Conservation (phyloP, 441 rosid species). For the Euphorbia schlechtendalii region DNA sequence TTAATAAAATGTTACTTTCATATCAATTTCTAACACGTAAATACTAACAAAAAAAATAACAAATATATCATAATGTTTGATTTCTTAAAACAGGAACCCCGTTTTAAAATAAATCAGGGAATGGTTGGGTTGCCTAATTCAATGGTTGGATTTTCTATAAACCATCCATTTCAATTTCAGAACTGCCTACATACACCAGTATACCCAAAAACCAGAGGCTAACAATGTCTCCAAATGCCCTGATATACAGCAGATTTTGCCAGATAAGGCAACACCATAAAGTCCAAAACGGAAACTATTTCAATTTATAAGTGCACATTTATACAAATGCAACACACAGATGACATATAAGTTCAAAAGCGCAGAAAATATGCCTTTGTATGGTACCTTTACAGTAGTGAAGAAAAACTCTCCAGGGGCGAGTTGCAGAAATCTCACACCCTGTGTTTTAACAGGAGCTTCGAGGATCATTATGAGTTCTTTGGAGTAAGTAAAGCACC, state of each 20-base stretch:
- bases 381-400: conserved; percentile 78
- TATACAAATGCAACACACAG: background rate
- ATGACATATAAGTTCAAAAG: conserved; percentile 2
- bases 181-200: background rate
- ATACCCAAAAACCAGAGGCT: background rate
- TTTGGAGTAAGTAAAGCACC: conserved; percentile 91
- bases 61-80: too few species aligned
- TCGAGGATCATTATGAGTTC: conserved; percentile 78
- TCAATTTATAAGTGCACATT: background rate
- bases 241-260: background rate
- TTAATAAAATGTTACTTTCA: too few species aligned
- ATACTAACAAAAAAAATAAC: too few species aligned
- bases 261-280: conserved; percentile 4
- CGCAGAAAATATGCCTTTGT: conserved; percentile 6
- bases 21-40: too few species aligned
- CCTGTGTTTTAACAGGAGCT: conserved; percentile 90
- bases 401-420: conserved; percentile 99
- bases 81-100: too few species aligned
- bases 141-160: background rate
- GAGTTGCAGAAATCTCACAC: conserved; percentile 88
- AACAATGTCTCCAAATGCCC: background rate
- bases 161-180: conserved; percentile 1
- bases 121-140: too few species aligned
- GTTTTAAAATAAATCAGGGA: too few species aligned
- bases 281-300: background rate